Evolutionary conservation across 2,329 filamentous ascomycete genomes (phyloP).

Genomic region (Monascus ruber): DNA sequence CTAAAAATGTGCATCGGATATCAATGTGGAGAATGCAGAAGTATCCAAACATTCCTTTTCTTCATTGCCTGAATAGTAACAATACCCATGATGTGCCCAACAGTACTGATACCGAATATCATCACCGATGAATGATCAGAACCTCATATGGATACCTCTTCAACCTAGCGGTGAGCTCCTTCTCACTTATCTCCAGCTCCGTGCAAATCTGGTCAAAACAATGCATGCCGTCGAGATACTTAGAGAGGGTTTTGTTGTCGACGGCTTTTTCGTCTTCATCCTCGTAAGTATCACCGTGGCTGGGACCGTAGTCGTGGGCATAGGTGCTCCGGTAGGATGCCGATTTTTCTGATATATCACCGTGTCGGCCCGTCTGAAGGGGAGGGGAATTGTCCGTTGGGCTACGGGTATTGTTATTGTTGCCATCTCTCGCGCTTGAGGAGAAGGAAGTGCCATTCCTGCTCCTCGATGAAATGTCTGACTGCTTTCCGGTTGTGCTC

Average conservation of each 20-base stretch:
- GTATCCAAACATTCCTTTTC: too few species aligned
- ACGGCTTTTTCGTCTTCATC: conserved; percentile 23
- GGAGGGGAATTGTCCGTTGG: conserved; percentile 2
- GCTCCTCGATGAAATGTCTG: neutral
- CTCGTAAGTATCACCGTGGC: conserved; percentile 13
- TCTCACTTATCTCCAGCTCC: conserved; percentile 38
- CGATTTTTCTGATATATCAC: conserved; percentile 11
- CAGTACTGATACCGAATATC: neutral
- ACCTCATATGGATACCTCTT: conserved; percentile 35
- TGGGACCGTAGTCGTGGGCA: neutral
- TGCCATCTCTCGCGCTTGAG: neutral
- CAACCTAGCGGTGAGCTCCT: conserved; percentile 31
- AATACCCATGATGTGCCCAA: too few species aligned
- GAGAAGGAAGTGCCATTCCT: neutral
- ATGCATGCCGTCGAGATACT: conserved; percentile 38
- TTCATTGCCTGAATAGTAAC: too few species aligned
- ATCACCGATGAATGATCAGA: conserved; percentile 35
- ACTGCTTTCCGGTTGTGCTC: neutral
- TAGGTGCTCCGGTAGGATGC: conserved; percentile 16
- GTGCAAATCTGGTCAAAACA: conserved; percentile 42
- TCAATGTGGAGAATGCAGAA: too few species aligned
- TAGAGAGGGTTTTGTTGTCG: conserved; percentile 26
- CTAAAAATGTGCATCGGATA: too few species aligned
- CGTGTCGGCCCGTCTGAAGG: neutral
- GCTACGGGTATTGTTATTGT: conserved; percentile 2